Conservation (phyloP, 2,329 filamentous ascomycete genomes). For the Fusarium liriodendri region DNA sequence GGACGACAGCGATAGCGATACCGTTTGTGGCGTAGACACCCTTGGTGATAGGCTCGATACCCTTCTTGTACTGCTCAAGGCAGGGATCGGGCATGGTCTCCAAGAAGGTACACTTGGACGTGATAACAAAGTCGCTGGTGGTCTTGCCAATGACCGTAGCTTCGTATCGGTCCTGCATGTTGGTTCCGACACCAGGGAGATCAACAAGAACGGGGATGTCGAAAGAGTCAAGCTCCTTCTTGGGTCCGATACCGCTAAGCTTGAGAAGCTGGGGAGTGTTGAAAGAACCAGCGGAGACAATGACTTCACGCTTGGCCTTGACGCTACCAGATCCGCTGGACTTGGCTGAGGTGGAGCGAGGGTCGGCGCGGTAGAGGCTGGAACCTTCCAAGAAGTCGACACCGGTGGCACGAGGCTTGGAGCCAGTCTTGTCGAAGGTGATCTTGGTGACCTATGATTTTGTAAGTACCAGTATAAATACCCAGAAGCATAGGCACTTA, state of each 20-base stretch:
- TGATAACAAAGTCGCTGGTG: conserved; percentile 31
- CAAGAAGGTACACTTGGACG: conserved; percentile 36
- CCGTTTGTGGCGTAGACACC: conserved; percentile 59
- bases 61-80: conserved; percentile 30
- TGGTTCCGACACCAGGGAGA: conserved; percentile 68
- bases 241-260: conserved; percentile 54
- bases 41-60: conserved; percentile 26
- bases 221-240: conserved; percentile 42
- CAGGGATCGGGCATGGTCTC: conserved; percentile 32
- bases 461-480: neutral
- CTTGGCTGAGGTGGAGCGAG: conserved; percentile 29
- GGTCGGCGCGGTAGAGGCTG: conserved; percentile 41
- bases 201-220: conserved; percentile 46
- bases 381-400: conserved; percentile 47
- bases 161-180: conserved; percentile 67
- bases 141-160: conserved; percentile 37
- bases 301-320: conserved; percentile 51
- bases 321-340: conserved; percentile 8
- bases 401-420: conserved; percentile 47
- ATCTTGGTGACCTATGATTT: conserved; percentile 46
- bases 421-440: conserved; percentile 46
- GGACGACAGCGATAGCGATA: conserved; percentile 60
- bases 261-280: conserved; percentile 64
- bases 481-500: neutral
- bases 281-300: conserved; percentile 61